Base-by-base conservation (phyloP, 1,139 yeast genomes). In the Protomyces inundatus region DNA sequence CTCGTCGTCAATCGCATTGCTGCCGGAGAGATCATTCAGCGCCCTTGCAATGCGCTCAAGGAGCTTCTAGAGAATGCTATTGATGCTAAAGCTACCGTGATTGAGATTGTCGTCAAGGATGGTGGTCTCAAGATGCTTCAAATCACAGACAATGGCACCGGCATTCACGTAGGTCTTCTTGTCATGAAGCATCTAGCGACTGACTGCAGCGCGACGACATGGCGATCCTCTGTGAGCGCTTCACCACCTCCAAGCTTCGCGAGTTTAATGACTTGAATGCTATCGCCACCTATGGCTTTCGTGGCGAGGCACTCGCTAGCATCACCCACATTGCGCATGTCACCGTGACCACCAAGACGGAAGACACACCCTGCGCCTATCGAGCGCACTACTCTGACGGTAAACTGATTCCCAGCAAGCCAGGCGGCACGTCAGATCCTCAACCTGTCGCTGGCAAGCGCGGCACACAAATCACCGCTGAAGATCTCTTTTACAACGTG, bases 11-110 rank as follows among this genome's bases (percentile, higher is more conserved):
- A 90, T 73, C 82, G 87, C 66, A 93, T 95, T 36, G 98, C 99
- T 0, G 98, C 99, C 0, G 98, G 98, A 0, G 98, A 95, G 76
- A 90, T 95, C 76, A 89, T 95, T 66, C 82, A 91, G 42, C 95
- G 91, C 6, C 98, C 98, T 0, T 88, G 95, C 1, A 93, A 93
- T 66, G 95, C 89, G 0, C 74, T 89, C 32, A 83, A 85, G 45
- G 96, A 89, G 71, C 76, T 91, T 72, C 73, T 91, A 57, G 95
- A 88, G 72, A 90, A 90, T 75, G 80, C 91, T 12, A 77, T 90
- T 1, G 97, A 90, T 73, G 91, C 97, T 0, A 80, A 81, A 0
- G 82, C 95, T 10, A 76, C 83, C 0, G 72, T 77, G n/a, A 79
- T 91, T n/a, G 84, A 80, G 39, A 79, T 91, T 1, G 74, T 82